These are phyloP conservation scores for Linnemannia exigua DNA, from an alignment of 192 early-diverging fungal genomes.

Conservation along the genomic window DNA sequence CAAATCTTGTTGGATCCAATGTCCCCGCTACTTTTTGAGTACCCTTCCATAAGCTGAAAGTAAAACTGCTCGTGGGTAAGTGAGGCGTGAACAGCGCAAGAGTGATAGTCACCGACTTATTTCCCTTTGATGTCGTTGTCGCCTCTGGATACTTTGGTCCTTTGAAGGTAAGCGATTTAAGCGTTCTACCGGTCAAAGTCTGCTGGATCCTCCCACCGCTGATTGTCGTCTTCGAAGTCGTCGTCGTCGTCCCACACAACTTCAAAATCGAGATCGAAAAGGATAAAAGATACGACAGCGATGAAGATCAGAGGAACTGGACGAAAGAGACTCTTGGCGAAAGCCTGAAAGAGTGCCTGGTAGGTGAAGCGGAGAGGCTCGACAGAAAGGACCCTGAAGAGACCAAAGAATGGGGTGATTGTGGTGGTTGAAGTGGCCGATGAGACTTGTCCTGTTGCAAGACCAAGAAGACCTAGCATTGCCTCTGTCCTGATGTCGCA, in stretches of 20 bases:
- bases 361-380: constrained; percentile 39
- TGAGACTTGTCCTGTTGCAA: constrained; percentile 36
- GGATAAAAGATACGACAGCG: constrained; percentile 31
- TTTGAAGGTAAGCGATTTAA: not conserved
- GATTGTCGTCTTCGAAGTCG: constrained; percentile 7
- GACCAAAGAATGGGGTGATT: constrained; percentile 38
- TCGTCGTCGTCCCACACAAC: constrained; percentile 45
- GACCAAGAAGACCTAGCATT: constrained; percentile 57
- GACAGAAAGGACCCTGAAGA: constrained; percentile 26
- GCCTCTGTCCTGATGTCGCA: not conserved
- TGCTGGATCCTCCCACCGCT: constrained; percentile 24
- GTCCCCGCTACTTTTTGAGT: not conserved
- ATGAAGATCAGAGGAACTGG: constrained; percentile 30
- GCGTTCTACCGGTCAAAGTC: constrained; percentile 4
- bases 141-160: not conserved
- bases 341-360: constrained; percentile 22
- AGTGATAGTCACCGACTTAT: not conserved
- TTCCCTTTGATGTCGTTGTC: not conserved
- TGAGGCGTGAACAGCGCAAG: not conserved
- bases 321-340: constrained; percentile 38
- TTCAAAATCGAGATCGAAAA: constrained; percentile 47
- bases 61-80: not conserved
- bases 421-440: constrained; percentile 17
- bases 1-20: constrained; percentile 35
- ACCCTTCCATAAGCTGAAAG: constrained; percentile 6